phyloP scores from a whole-genome alignment of 176 grass and related monocot genomes.

The Eragrostis curvula region DNA sequence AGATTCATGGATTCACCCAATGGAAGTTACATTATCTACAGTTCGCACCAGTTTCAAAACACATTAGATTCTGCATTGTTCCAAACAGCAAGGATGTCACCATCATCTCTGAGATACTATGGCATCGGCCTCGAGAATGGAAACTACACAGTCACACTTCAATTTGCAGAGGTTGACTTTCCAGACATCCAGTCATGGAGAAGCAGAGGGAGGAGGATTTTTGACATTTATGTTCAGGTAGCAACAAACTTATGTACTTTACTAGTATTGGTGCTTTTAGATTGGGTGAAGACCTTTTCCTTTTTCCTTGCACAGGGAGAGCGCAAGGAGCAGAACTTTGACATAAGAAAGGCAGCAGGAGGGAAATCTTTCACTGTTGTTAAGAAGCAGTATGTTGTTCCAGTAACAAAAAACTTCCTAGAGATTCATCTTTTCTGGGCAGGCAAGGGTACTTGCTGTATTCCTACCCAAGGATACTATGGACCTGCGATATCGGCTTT shows the following conservation, averaged over 20 bases:
- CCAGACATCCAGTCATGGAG: slow-evolving; percentile 46
- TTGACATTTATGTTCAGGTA: slow-evolving; percentile 92
- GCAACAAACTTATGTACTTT: slow-evolving; percentile 7
- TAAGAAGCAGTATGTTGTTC: slow-evolving; percentile 43
- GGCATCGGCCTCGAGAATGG: slow-evolving; percentile 92
- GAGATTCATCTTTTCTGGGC: slow-evolving; percentile 95
- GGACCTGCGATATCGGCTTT: slow-evolving; percentile 71
- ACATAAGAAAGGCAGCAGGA: slow-evolving; percentile 66
- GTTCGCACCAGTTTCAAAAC: slow-evolving; percentile 49
- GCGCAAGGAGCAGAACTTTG: slow-evolving; percentile 67
- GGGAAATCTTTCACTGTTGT: slow-evolving; percentile 62
- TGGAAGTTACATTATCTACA: slow-evolving; percentile 47
- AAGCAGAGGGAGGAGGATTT: slow-evolving; percentile 72
- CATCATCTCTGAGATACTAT: slow-evolving; percentile 85
- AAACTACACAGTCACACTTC: slow-evolving; percentile 84
- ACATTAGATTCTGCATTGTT: slow-evolving; percentile 67
- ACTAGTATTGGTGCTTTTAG: neutral
- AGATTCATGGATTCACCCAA: slow-evolving; percentile 44
- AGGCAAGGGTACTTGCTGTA: slow-evolving; percentile 84
- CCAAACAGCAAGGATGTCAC: slow-evolving; percentile 68
- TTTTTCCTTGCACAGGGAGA: slow-evolving; percentile 46
- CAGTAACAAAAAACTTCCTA: slow-evolving; percentile 73
- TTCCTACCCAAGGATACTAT: slow-evolving; percentile 72
- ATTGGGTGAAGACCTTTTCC: neutral
- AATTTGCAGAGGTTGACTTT: slow-evolving; percentile 71